Base-by-base conservation (phyloP, 257 asterid species). In the Pogostemon cablin region DNA sequence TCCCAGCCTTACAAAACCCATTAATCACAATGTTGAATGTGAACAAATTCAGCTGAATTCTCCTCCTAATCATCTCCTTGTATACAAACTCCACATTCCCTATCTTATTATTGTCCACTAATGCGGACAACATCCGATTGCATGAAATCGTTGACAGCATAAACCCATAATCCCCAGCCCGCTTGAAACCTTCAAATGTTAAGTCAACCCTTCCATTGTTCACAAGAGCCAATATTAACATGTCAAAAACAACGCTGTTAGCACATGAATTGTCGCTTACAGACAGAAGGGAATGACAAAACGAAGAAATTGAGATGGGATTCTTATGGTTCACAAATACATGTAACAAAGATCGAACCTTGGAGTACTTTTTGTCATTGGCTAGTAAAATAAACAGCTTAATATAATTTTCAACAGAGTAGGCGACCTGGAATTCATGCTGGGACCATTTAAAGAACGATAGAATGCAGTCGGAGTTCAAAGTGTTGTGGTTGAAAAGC, bases 1-100 rank as follows among this genome's bases (percentile, higher is more conserved):
- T 91, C 75, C 96, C 96, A 9, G 77, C 91, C 85, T 87, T 93
- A 72, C 96, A 87, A 12, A 93, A 75, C 73, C 97, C 99, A 54
- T 77, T 81, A 44, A 91, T 74, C 55, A 91, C 92, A 5, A 74
- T 86, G 54, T 91, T 93, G 69, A 80, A 84, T 0, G 93, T 85
- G 67, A 73, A 77, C 82, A 86, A 48, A 62, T 84, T 81, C 68
- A 81, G 55, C 76, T 34, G 72, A 74, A 86, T 61, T 73, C 88
- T 93, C 81, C 99, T 86, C 91, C 83, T 83, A 60, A 80, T 65
- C 87, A 91, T 86, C 84, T 85, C 92, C 80, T 84, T 91, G 70
- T 82, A 93, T 69, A 83, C 80, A 72, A 71, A 80, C 77, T 93
- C 96, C 71, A 82, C 53, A 66, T 56, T 74, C 40, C 82, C 87